Evolutionary conservation across 2,329 filamentous ascomycete species (phyloP), one percentile per base, ranked within the genome.

Genomic region (Cladosporium cucumerinum): DNA sequence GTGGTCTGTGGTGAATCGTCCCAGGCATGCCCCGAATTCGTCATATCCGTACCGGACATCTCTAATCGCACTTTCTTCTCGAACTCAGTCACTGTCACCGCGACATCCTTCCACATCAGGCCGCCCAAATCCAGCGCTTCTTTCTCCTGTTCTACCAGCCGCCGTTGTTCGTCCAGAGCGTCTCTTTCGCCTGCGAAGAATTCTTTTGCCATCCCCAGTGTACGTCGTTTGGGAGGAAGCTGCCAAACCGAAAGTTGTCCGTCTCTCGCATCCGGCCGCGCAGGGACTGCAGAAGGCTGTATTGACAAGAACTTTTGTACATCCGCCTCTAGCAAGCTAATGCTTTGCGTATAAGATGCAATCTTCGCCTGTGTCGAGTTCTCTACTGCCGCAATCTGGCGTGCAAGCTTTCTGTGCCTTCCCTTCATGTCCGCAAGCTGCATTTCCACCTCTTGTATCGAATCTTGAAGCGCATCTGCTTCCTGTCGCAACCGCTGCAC

Each of bases 281-380:
- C n/a, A 28, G 48, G 14, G 54, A 58, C 14, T 11, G 43, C 46
- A 58, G 61, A 32, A 25, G 72, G 71, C 23, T 67, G 65, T 3
- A 66, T 23, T 21, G 68, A 68, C 69, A 93, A 78, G 65, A 93
- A 84, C 4, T 78, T 79, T 5, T 79, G 77, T 6, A 92, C 81
- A 63, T 90, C 85, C 16, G 79, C 80, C 66, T 93, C 88, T 6
- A 91, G 82, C 62, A 91, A 85, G 63, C 81, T 84, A 39, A 92
- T 77, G 4, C 89, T 88, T 1, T 87, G 85, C 23, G 83, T 85
- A 74, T 92, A 93, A 0, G 89, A 88, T 63, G 88, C 90, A 16
- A 92, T 75, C n/a, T 86, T 87, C 1, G 89, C 87, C 73, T 92
- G 89, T 43, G 88, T 81, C 62, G 83, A 82, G 69, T 88, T 92